These are phyloP conservation scores for Cinnamomum chago DNA, from an alignment of 164 flowering plant genomes.

Conservation along the genomic window DNA sequence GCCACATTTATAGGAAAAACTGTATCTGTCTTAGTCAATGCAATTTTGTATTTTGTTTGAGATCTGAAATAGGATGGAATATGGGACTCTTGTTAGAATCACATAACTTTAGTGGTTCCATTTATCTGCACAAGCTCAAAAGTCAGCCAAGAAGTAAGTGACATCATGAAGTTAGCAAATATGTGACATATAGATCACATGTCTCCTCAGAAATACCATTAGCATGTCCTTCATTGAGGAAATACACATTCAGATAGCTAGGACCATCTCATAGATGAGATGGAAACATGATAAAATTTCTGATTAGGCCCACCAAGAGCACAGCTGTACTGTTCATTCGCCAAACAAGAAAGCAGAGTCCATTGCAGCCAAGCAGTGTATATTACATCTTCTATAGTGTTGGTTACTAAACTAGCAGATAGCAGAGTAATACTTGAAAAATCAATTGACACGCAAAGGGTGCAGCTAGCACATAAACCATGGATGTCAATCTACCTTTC, in stretches of 20 bases:
- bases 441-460: neutral
- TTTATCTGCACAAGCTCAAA: too few relatives aligned
- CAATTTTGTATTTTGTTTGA: conserved; percentile 80
- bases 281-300: too few relatives aligned
- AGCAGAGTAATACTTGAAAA: neutral
- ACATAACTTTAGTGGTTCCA: neutral
- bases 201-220: too few relatives aligned
- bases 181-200: too few relatives aligned
- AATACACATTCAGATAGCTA: too few relatives aligned
- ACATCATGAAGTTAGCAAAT: too few relatives aligned
- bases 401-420: neutral
- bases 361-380: neutral
- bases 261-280: too few relatives aligned
- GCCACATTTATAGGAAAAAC: conserved; percentile 92
- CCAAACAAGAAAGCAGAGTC: neutral
- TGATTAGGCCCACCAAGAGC: neutral
- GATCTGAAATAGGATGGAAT: conserved; percentile 41
- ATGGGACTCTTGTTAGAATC: neutral
- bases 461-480: neutral
- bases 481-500: conserved; percentile 58
- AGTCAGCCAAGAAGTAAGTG: too few relatives aligned
- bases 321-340: neutral
- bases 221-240: too few relatives aligned
- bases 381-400: neutral
- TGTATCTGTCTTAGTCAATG: conserved; percentile 82